Evolutionary conservation across 495 filamentous ascomycete genomes (phyloP).

Genomic region (Terfezia claveryi): DNA sequence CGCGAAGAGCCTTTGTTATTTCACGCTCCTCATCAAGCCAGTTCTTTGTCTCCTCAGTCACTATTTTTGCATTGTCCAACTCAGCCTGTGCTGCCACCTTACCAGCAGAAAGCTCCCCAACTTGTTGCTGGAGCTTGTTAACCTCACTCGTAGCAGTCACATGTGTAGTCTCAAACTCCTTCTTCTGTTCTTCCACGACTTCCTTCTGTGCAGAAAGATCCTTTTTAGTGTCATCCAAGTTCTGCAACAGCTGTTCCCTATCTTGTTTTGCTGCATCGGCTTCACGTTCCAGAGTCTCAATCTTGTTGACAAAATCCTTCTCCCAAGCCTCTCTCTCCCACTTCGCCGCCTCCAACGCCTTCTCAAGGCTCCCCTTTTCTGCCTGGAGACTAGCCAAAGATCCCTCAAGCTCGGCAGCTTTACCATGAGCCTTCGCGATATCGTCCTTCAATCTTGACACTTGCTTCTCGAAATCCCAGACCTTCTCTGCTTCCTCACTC

Average conservation of each 20-base stretch:
- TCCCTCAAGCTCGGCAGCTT: slow-evolving; percentile 7
- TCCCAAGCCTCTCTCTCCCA: slow-evolving; percentile 3
- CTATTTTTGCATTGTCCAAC: slow-evolving; percentile 22
- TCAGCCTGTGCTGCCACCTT: slow-evolving; percentile 1
- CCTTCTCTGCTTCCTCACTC: slow-evolving; percentile 3
- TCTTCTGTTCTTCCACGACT: background rate
- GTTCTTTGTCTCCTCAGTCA: background rate
- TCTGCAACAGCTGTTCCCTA: slow-evolving; percentile 4
- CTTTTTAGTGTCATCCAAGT: background rate
- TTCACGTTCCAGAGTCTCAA: slow-evolving; percentile 9
- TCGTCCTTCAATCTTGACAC: slow-evolving; percentile 7
- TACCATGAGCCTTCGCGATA: slow-evolving; percentile 4
- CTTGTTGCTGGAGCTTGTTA: slow-evolving; percentile 4
- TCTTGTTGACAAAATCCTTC: slow-evolving; percentile 2
- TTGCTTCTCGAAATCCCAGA: slow-evolving; percentile 6
- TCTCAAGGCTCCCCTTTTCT: slow-evolving; percentile 5
- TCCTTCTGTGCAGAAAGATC: background rate
- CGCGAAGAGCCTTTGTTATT: too few species aligned
- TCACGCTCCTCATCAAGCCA: too few species aligned
- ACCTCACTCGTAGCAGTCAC: background rate
- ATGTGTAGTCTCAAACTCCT: background rate
- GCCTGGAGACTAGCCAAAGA: slow-evolving; percentile 7
- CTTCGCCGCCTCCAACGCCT: slow-evolving; percentile 6
- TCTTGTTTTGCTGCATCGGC: slow-evolving; percentile 10
- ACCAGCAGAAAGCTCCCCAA: background rate